Evolutionary conservation across 371 early-diverging fungal species (phyloP), one percentile per base, ranked within the genome.

Genomic region (Apophysomyces variabilis): DNA sequence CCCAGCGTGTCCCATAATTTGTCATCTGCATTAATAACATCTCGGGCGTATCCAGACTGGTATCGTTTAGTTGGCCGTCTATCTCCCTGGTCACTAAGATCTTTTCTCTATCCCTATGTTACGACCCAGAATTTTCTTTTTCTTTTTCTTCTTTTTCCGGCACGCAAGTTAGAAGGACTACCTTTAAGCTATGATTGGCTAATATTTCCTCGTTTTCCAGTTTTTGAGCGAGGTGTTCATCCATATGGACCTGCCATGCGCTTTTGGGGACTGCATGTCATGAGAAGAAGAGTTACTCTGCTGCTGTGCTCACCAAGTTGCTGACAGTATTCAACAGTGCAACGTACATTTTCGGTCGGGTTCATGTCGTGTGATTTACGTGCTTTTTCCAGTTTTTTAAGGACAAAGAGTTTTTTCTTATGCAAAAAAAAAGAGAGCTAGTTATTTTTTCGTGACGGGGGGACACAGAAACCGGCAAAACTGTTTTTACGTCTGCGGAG

Each of bases 1-100:
- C 73, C 44, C 4, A 79, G 41, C 21, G 60, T 60, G 8, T 65
- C 47, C 80, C 80, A 79, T 9, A 78, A 38, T 7, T 75, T 69
- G 11, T 67, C 61, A 43, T 78, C 74, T n/a, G 66, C 59, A 65
- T 74, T 73, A 16, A 75, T 62, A 21, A 39, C 38, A n/a, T 65
- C 57, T 8, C 78, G 68, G 16, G 71, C 72, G 58, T 63, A 70
- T 21, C 21, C 54, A 50, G 54, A 21, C 21, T 50, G 54, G 54
- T 50, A 50, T 50, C 54, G 54, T 50, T 50, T 50, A 18, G 54
- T 50, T 3, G 54, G 54, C 18, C 54, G 54, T 21, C 7, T 50
- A 50, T 50, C 54, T 9, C 64, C 58, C 38, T 21, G 45, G 32
- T 11, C 56, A 56, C 16, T 50, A n/a, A 14, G 14, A 62, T 47